Percentiles rank a stretch among this genome's conserved stretches.
phyloP scores from a whole-genome alignment of 2,329 filamentous ascomycete genomes.

The Stylonectria norvegica region DNA sequence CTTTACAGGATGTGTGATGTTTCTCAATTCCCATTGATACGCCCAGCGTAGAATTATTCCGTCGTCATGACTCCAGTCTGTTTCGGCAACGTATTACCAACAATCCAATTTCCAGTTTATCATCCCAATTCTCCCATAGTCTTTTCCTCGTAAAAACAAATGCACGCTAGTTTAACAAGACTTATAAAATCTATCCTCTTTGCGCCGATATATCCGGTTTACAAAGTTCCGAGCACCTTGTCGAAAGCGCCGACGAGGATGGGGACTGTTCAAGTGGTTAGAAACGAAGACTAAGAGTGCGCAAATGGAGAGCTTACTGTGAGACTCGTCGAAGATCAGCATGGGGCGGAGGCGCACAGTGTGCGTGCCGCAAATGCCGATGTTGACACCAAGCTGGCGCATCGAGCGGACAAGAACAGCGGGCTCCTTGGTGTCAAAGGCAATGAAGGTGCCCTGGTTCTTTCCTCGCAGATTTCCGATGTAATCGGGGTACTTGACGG shows the following conservation, averaged over 20 bases:
- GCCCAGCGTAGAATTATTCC: constrained; percentile 21
- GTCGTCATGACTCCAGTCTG: constrained; percentile 20
- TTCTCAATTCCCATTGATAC: constrained; percentile 20
- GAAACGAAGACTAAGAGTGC: not conserved
- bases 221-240: constrained; percentile 28
- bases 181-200: constrained; percentile 12
- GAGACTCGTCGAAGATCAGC: constrained; percentile 74
- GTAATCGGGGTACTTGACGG: constrained; percentile 63
- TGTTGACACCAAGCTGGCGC: constrained; percentile 70
- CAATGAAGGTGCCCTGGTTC: constrained; percentile 74
- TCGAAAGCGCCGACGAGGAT: constrained; percentile 28
- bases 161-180: constrained; percentile 26
- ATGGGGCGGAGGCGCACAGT: constrained; percentile 75
- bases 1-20: constrained; percentile 8
- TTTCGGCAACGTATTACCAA: constrained; percentile 22
- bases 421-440: constrained; percentile 69
- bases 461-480: constrained; percentile 74
- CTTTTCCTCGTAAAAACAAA: constrained; percentile 17
- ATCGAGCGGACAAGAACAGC: constrained; percentile 68
- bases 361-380: constrained; percentile 68
- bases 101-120: constrained; percentile 10
- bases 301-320: constrained; percentile 38
- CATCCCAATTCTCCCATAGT: constrained; percentile 11
- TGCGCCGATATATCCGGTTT: constrained; percentile 14
- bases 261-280: constrained; percentile 12